These are phyloP conservation scores for Sugiyamaella lignohabitans DNA, from an alignment of 805 yeast species.

Conservation along the genomic window DNA sequence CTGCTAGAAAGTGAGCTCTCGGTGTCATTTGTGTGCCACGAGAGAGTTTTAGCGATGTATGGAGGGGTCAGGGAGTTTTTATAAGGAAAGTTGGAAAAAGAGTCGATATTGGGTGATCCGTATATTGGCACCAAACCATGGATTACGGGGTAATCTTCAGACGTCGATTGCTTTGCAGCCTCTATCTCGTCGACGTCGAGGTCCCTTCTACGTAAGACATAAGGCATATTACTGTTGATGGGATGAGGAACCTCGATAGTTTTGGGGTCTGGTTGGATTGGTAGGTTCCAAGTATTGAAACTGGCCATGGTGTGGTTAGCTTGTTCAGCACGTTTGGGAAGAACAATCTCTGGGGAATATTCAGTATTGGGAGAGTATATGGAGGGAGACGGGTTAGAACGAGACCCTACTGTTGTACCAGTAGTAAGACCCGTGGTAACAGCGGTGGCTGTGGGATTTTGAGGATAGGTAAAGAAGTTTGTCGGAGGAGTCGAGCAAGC, in stretches of 20 bases:
- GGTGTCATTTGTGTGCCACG: conserved; percentile 2
- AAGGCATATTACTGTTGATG: conserved; percentile 12
- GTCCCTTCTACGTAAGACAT: conserved; percentile 12
- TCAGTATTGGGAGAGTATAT: background rate
- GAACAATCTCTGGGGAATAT: background rate
- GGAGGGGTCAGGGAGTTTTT: conserved; percentile 26
- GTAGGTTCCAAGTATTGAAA: background rate
- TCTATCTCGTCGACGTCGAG: conserved; percentile 15
- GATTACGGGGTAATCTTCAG: background rate
- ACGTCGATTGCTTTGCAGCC: background rate
- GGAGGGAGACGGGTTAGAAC: background rate
- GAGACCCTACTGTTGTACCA: background rate
- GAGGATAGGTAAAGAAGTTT: too few relatives aligned
- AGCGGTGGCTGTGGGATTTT: background rate
- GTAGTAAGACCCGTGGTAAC: background rate
- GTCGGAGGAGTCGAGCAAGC: background rate
- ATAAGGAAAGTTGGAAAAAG: conserved; percentile 27
- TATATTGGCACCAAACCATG: conserved; percentile 24
- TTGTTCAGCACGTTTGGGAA: background rate
- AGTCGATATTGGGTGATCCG: conserved; percentile 18
- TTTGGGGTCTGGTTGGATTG: background rate
- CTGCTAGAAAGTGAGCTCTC: background rate
- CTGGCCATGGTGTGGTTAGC: too few relatives aligned
- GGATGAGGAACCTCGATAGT: conserved; percentile 15
- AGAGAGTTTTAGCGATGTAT: conserved; percentile 4